Conservation (phyloP, 1,284 basidiomycete species). For the Lentinula novae-zelandiae region DNA sequence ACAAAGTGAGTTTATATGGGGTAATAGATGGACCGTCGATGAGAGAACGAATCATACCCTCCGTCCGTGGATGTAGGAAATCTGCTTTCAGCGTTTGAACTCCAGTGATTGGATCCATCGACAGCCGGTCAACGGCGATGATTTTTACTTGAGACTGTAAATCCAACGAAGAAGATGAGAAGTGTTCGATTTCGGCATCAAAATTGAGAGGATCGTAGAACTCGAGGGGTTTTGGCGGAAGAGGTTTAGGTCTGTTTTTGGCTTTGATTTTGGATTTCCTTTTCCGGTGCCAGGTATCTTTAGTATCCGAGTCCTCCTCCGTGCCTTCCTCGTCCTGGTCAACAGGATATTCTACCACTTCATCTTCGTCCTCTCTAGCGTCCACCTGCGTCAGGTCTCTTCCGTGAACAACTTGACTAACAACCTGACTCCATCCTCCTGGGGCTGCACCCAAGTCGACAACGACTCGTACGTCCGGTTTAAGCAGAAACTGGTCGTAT, state of each 20-base stretch:
- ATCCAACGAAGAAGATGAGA: background rate
- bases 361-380: background rate
- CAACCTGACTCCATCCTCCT: slow-evolving; percentile 87
- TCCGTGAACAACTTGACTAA: slow-evolving; percentile 57
- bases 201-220: slow-evolving; percentile 40
- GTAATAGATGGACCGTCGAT: slow-evolving; percentile 26
- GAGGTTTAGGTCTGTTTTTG: background rate
- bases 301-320: slow-evolving; percentile 9
- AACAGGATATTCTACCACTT: background rate
- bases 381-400: background rate
- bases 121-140: slow-evolving; percentile 72
- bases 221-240: slow-evolving; percentile 1
- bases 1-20: slow-evolving; percentile 16
- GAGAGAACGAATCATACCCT: slow-evolving; percentile 41
- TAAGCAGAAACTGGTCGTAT: slow-evolving; percentile 48
- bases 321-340: background rate
- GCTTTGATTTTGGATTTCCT: background rate
- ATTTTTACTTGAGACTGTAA: slow-evolving; percentile 48
- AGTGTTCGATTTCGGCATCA: slow-evolving; percentile 20
- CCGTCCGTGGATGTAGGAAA: slow-evolving; percentile 64
- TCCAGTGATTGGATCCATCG: slow-evolving; percentile 63
- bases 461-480: slow-evolving; percentile 51
- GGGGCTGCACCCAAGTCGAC: slow-evolving; percentile 87
- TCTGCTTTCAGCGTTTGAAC: slow-evolving; percentile 70
- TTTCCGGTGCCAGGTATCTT: slow-evolving; percentile 2